A percentile compares a stretch with the other conserved stretches of the same genome.
Evolutionary conservation across 2,329 filamentous ascomycete genomes (phyloP).

Genomic region (Sphaerulina populicola): DNA sequence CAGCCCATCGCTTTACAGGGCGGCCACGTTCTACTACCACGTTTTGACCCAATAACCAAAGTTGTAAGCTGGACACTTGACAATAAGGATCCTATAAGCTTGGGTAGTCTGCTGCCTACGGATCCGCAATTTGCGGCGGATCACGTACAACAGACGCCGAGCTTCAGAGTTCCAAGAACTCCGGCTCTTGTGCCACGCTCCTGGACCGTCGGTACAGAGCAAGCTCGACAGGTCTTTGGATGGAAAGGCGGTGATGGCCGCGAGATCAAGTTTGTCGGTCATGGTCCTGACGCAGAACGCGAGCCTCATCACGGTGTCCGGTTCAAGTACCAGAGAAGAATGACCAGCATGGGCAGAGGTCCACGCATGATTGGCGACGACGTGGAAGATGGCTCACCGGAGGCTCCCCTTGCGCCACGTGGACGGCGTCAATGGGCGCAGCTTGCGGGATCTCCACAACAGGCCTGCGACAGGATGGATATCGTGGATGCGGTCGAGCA

Average conservation of each 20-base stretch:
- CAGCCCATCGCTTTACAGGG: conserved; percentile 10
- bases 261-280: conserved; percentile 32
- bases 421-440: conserved; percentile 26
- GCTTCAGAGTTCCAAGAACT: conserved; percentile 8
- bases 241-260: conserved; percentile 33
- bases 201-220: conserved; percentile 21
- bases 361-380: conserved; percentile 14
- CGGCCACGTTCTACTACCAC: conserved; percentile 18
- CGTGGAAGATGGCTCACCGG: conserved; percentile 14
- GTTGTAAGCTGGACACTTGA: conserved; percentile 17
- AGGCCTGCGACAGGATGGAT: conserved; percentile 22
- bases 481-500: conserved; percentile 18
- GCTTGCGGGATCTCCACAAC: conserved; percentile 10
- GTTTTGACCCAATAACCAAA: conserved; percentile 14
- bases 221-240: conserved; percentile 19
- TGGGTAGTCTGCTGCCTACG: conserved; percentile 2
- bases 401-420: conserved; percentile 20
- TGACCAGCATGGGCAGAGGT: conserved; percentile 8
- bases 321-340: conserved; percentile 13
- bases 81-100: not conserved
- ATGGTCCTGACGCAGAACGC: conserved; percentile 29
- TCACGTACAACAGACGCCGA: conserved; percentile 15
- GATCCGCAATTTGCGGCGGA: conserved; percentile 10
- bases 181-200: conserved; percentile 4
- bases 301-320: conserved; percentile 24